Evolutionary conservation across 331 rosid species (phyloP).

Genomic region (Rhamnella rubrinervis): DNA sequence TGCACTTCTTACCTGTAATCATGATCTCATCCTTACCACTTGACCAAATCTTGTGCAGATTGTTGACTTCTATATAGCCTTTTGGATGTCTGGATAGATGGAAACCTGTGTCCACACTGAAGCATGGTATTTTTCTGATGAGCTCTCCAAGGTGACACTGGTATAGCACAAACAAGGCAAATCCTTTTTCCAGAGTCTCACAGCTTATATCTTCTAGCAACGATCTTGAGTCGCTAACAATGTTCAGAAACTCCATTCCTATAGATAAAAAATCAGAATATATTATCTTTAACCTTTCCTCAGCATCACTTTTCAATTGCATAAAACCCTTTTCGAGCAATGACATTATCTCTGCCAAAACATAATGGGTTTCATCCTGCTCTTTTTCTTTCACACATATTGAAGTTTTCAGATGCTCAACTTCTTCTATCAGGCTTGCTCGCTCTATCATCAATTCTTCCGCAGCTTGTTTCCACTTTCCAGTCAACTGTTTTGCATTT

Average conservation of each 20-base stretch:
- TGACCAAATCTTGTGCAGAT: slow-evolving; percentile 27
- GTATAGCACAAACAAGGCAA: slow-evolving; percentile 48
- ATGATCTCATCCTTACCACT: slow-evolving; percentile 30
- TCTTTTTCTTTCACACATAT: slow-evolving; percentile 53
- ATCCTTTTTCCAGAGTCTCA: slow-evolving; percentile 47
- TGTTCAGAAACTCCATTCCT: slow-evolving; percentile 47
- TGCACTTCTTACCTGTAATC: slow-evolving; percentile 18
- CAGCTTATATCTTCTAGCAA: slow-evolving; percentile 56
- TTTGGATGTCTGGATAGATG: slow-evolving; percentile 31
- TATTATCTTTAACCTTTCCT: slow-evolving; percentile 43
- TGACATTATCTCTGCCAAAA: slow-evolving; percentile 59
- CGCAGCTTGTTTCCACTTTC: slow-evolving; percentile 63
- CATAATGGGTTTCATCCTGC: slow-evolving; percentile 48
- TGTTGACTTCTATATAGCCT: slow-evolving; percentile 11
- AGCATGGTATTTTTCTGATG: slow-evolving; percentile 26
- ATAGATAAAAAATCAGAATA: slow-evolving; percentile 44
- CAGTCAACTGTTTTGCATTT: slow-evolving; percentile 61
- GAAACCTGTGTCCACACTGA: slow-evolving; percentile 26
- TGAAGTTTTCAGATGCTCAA: slow-evolving; percentile 55
- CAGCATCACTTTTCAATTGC: slow-evolving; percentile 61
- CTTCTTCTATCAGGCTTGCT: slow-evolving; percentile 60
- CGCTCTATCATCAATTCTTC: slow-evolving; percentile 60
- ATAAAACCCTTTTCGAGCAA: slow-evolving; percentile 55
- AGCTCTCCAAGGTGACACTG: slow-evolving; percentile 47
- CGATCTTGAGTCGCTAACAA: slow-evolving; percentile 46